Base-by-base conservation (phyloP, 2,329 filamentous ascomycete genomes). In the Fusarium sp. region DNA sequence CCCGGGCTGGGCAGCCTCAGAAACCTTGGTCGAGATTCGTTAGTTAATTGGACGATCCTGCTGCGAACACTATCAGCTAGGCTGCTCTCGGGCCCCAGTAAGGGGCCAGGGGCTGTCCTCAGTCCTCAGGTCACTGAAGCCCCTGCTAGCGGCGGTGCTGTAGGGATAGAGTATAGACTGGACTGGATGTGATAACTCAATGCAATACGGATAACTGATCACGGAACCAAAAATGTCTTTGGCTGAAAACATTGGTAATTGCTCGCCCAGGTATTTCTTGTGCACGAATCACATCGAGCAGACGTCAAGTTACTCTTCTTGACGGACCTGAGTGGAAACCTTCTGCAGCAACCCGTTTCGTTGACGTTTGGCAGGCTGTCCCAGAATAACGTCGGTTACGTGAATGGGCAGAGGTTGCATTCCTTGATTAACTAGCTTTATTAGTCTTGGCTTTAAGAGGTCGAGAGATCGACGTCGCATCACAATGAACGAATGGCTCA, bases 21-120 rank as follows among this genome's bases (percentile, higher is more conserved):
- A 56, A 53, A 69, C 46, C 65, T 72, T 66, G 69, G 65, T 34
- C 52, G 25, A 20, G 51, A 46, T 48, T 47, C 44, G 67, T 62
- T 65, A 69, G 65, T 65, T 71, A 69, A 69, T 61, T 62, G 48
- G 63, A 62, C 38, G 38, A 49, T 62, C 22, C 32, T 15, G 30
- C 58, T 58, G 58, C 58, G 52, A 32, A 53, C 54, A 52, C 53
- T 55, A 45, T 55, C 34, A 43, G 29, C 47, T 52, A 44, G 65
- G 55, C 63, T 58, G 38, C 55, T 57, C 65, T 55, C 61, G 45
- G 41, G 43, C 63, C 64, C 65, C 65, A 47, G 49, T 63, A 72
- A 64, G 61, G 61, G 49, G 61, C 34, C 61, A 71, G 69, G 69
- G 69, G 69, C 62, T 70, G 66, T 48, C 65, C 47, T 66, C 44